Percentiles rank a stretch among this genome's conserved stretches.
phyloP scores from a whole-genome alignment of 2,329 filamentous ascomycete species.

The Ophiostoma montium region DNA sequence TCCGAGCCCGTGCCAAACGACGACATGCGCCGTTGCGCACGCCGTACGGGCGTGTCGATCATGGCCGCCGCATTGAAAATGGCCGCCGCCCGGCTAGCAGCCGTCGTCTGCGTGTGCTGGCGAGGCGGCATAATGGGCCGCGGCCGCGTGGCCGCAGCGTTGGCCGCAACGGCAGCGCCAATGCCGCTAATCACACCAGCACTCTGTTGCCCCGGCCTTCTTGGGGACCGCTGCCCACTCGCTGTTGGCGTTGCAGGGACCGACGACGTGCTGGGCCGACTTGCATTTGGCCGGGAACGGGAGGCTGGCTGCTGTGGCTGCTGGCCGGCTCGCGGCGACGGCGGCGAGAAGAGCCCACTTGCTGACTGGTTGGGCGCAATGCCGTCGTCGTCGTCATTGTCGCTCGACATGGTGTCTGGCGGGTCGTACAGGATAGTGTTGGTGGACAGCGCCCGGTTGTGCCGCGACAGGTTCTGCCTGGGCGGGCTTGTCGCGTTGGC shows the following conservation, averaged over 20 bases:
- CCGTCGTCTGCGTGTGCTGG: conserved; percentile 38
- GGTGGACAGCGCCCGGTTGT: conserved; percentile 62
- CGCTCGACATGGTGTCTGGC: conserved; percentile 18
- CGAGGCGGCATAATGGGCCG: conserved; percentile 41
- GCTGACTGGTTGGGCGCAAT: conserved; percentile 1
- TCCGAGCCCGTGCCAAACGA: conserved; percentile 57
- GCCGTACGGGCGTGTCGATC: conserved; percentile 31
- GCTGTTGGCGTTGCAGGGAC: conserved; percentile 17
- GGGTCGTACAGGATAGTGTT: conserved; percentile 80
- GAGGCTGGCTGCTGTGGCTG: conserved; percentile 15
- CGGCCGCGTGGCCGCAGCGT: conserved; percentile 26
- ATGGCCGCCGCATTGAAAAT: conserved; percentile 20
- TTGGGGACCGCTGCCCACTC: conserved; percentile 30
- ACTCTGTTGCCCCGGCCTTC: conserved; percentile 28
- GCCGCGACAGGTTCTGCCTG: conserved; percentile 21
- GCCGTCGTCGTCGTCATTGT: neutral
- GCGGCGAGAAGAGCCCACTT: conserved; percentile 23
- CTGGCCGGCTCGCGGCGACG: conserved; percentile 22
- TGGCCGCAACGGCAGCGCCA: neutral
- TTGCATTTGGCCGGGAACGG: conserved; percentile 23
- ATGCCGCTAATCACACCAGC: conserved; percentile 11
- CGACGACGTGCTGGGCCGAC: conserved; percentile 28
- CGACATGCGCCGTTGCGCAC: conserved; percentile 32
- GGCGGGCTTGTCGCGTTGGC: conserved; percentile 3
- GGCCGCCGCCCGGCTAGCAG: conserved; percentile 40